Conservation (phyloP, 805 yeast species). For the Torulaspora franciscae region DNA sequence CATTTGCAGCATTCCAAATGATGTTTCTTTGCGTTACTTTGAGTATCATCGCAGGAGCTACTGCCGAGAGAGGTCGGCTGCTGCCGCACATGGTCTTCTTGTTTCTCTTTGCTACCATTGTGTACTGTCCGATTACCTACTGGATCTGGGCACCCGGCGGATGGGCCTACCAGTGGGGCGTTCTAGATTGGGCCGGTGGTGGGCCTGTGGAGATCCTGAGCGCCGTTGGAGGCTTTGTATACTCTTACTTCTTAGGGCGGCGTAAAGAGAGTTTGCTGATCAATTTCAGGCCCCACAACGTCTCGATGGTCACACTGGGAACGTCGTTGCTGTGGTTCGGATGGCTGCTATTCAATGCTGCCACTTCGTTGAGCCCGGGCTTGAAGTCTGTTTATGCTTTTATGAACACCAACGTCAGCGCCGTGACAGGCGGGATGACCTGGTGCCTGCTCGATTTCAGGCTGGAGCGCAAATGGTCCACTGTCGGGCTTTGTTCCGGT, state of each 20-base stretch:
- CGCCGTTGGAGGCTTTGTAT: slow-evolving; percentile 87
- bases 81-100: slow-evolving; percentile 77
- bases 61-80: slow-evolving; percentile 89
- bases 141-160: slow-evolving; percentile 95
- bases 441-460: slow-evolving; percentile 91
- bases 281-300: slow-evolving; percentile 93
- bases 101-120: slow-evolving; percentile 85
- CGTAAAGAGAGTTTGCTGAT: slow-evolving; percentile 70
- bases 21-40: slow-evolving; percentile 89
- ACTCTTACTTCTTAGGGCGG: slow-evolving; percentile 73
- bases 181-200: slow-evolving; percentile 94
- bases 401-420: slow-evolving; percentile 86
- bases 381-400: slow-evolving; percentile 82
- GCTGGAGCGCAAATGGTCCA: slow-evolving; percentile 84
- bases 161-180: slow-evolving; percentile 93
- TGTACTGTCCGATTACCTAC: slow-evolving; percentile 89
- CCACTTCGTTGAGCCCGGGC: slow-evolving; percentile 77
- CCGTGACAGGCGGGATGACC: slow-evolving; percentile 83
- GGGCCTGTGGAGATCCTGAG: slow-evolving; percentile 93
- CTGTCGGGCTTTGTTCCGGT: slow-evolving; percentile 94
- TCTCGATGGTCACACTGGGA: slow-evolving; percentile 84
- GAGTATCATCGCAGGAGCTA: slow-evolving; percentile 87
- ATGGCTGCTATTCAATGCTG: slow-evolving; percentile 95
- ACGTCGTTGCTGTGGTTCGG: slow-evolving; percentile 87
- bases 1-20: slow-evolving; percentile 82